Conservation (phyloP, 2,329 filamentous ascomycete species). For the Clonostachys rosea region DNA sequence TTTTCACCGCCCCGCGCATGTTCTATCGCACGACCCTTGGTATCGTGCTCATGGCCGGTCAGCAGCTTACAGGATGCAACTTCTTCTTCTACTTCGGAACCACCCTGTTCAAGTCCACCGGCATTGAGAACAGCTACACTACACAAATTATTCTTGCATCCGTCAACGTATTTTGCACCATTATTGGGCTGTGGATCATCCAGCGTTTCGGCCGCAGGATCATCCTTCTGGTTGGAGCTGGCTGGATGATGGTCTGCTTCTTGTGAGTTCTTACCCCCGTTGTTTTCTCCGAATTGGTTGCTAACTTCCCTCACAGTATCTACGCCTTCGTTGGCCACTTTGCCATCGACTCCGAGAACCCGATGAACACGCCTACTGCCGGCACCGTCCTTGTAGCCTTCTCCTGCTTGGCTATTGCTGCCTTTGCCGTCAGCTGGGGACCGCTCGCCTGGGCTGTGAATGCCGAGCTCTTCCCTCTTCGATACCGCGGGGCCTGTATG, state of each 20-base stretch:
- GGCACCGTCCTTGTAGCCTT: constrained; percentile 63
- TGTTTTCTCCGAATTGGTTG: too few species aligned
- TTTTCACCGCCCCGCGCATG: constrained; percentile 66
- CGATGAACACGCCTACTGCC: constrained; percentile 37
- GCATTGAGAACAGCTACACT: constrained; percentile 59
- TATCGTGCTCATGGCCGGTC: constrained; percentile 57
- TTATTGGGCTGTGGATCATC: constrained; percentile 60
- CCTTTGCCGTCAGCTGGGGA: constrained; percentile 66
- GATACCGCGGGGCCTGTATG: constrained; percentile 49
- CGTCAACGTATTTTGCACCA: constrained; percentile 64
- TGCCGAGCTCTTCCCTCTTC: constrained; percentile 59
- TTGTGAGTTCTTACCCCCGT: constrained; percentile 28
- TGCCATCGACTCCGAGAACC: constrained; percentile 31
- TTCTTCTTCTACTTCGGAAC: constrained; percentile 66
- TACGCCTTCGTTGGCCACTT: constrained; percentile 45
- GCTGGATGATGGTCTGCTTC: constrained; percentile 54
- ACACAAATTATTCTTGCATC: constrained; percentile 64
- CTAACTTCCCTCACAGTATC: constrained; percentile 17
- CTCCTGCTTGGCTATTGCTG: constrained; percentile 64
- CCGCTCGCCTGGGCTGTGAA: constrained; percentile 64
- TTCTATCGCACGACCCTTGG: constrained; percentile 59
- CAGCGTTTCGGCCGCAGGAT: constrained; percentile 61
- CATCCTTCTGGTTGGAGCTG: constrained; percentile 57
- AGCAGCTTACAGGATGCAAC: constrained; percentile 66
- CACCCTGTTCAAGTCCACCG: constrained; percentile 62